Base-by-base conservation (phyloP, 2,329 filamentous ascomycete genomes). In the Alternaria triticimaculans region DNA sequence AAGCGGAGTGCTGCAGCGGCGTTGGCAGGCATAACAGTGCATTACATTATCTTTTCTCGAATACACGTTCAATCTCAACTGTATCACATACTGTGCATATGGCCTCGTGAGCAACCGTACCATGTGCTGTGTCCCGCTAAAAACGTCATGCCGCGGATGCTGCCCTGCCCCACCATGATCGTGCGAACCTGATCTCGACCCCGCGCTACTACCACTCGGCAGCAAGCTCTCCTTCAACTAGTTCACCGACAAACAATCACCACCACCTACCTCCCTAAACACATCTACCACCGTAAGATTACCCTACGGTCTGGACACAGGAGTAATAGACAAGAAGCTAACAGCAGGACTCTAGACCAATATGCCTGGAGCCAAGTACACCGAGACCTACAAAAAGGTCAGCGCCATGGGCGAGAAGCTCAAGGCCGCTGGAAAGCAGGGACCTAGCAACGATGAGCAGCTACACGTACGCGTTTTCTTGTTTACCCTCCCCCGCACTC, bases 381-480 rank as follows among this genome's bases (percentile, higher is more conserved):
- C 71, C 56, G 69, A 76, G 46, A 68, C 69, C 64, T 79, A 75
- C 70, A 57, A 73, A 43, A 75, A 78, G 64, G 67, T 75, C 61
- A 71, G 66, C 66, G 65, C 70, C 56, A 76, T 78, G 68, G 72
- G 72, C 68, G 68, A 71, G 63, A 74, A 71, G 71, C 71, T 74
- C 69, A 74, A 74, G 65, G 67, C 71, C 14, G 71, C 66, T 20
- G 65, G 68, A 46, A 74, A 72, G 63, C 63, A 62, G 26, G 69
- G 70, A 3, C 77, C 76, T 10, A 72, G 61, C 62, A 77, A 79
- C 54, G 75, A 76, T 28, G 75, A 79, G 64, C 68, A 74, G 68
- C 87, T 93, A 72, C 81, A 88, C 75, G 85, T 82, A 76, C 37
- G 73, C 58, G 3, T 23, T 18, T 30, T 11, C 25, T 30, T 49